Evolutionary conservation across 2,329 filamentous ascomycete species (phyloP), one percentile per base, ranked within the genome.

Genomic region (Verticillium isaacii): DNA sequence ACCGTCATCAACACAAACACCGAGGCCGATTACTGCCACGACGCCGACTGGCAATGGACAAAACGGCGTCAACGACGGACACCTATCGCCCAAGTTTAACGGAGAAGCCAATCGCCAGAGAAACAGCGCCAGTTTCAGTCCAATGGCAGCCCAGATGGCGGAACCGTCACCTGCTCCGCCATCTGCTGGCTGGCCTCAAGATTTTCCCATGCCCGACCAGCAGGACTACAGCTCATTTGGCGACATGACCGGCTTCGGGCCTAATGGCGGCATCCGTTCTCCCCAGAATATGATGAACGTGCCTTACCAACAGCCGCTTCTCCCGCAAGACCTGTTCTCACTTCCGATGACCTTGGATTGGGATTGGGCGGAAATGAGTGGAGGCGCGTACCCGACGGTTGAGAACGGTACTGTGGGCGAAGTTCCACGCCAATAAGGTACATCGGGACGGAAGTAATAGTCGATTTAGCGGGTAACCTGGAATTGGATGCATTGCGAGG

Each of bases 281-380:
- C 74, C 73, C 36, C 72, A 73, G 14, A 61, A 68, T 45, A 63
- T 74, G 57, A 64, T 70, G 54, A 63, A 63, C 17, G 65, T 69
- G 7, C 65, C 68, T 7, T 93, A 93, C 71, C 89, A 93, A 69
- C 91, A 96, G 67, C 93, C 93, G 0, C 89, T 97, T 69, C 86
- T 98, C 25, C 94, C 95, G 5, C 92, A 94, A 69, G 95, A 98
- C 75, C 77, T 98, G 32, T 99, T 95, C 87, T 90, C 94, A 73
- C 89, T 98, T 85, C 93, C 94, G 1, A 96, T 97, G 89, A 96
- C 92, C 2, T 83, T 98, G 25, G 94, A 98, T 72, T 97, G 93
- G 93, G 92, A 85, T 70, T 89, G 85, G 84, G 85, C 85, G 1
- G 86, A 88, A 73, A 87, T 89, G 80, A 87, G 84, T 36, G 85